Percentiles rank a stretch among this genome's conserved stretches.
phyloP scores from a whole-genome alignment of 23 red algal species.

The Chondrus crispus region DNA sequence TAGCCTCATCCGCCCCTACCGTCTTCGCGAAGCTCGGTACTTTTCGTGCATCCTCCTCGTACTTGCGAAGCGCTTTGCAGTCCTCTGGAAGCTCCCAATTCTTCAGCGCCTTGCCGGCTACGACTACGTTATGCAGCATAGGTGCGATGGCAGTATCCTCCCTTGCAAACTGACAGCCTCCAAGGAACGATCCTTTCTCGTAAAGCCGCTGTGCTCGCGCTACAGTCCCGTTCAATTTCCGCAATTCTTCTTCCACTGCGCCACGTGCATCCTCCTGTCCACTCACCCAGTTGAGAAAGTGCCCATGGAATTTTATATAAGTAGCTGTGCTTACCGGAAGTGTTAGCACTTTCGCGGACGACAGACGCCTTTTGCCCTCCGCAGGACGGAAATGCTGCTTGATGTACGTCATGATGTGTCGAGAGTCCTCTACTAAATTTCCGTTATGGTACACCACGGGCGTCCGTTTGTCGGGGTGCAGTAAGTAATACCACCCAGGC shows the following conservation, averaged over 20 bases:
- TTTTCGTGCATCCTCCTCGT: slow-evolving; percentile 43
- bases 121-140: slow-evolving; percentile 52
- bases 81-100: slow-evolving; percentile 64
- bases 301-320: slow-evolving; percentile 41
- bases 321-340: neutral
- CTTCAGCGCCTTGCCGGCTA: slow-evolving; percentile 45
- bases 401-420: slow-evolving; percentile 60
- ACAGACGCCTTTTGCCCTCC: neutral
- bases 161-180: slow-evolving; percentile 38
- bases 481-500: slow-evolving; percentile 70
- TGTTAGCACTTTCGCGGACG: slow-evolving; percentile 25
- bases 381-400: neutral
- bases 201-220: slow-evolving; percentile 41
- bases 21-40: slow-evolving; percentile 48
- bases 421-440: slow-evolving; percentile 37
- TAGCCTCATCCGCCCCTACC: slow-evolving; percentile 25
- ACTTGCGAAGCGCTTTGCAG: slow-evolving; percentile 13
- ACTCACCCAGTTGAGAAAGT: slow-evolving; percentile 46
- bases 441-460: slow-evolving; percentile 66
- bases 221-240: slow-evolving; percentile 11
- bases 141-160: slow-evolving; percentile 58
- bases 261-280: slow-evolving; percentile 1
- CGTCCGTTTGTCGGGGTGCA: slow-evolving; percentile 27
- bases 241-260: slow-evolving; percentile 26
- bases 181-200: slow-evolving; percentile 29